Base-by-base conservation (phyloP, 352 stramenopile species). In the Plasmopara viticola region DNA sequence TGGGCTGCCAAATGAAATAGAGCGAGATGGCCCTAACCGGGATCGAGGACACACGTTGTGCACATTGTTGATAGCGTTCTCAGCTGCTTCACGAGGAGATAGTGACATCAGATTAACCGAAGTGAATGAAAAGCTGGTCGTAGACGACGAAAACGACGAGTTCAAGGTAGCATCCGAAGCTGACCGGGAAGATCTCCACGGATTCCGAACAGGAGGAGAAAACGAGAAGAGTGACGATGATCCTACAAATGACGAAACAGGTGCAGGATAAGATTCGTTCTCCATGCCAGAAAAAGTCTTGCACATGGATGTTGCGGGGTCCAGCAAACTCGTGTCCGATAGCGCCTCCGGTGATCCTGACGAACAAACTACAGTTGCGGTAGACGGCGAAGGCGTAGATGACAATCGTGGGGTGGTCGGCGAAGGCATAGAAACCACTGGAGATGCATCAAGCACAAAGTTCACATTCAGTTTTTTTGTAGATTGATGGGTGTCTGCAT, bases 1-100 rank as follows among this genome's bases (percentile, higher is more conserved):
- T 25, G 72, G 70, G 56, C 60, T 77, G 13, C 73, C 72, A 37
- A 53, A 68, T 28, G 66, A 54, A 6, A 79, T 63, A 1, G 64
- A 46, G 42, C 33, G 70, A 44, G 49, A 56, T 5, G 53, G 49
- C 18, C 13, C 58, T 12, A 13, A 58, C 54, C 52, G 61, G 40
- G 30, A 51, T 6, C 56, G 48, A 41, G 60, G 48, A 40, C 59
- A 69, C 12, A 81, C 55, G 40, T 65, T 69, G 37, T 87, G 70
- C 13, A 87, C 61, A 34, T 90, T 87, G 17, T 66, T 72, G n/a
- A 66, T 68, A 9, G 73, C 65, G 33, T 66, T 62, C 38, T 72
- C 61, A 1, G 61, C 60, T 20, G 57, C 67, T 53, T 65, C 48
- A 12, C 58, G 68, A 14, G 62, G 62, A 13, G 48, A 41, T 2